A percentile compares a stretch with the other conserved stretches of the same genome.
phyloP scores from a whole-genome alignment of 2,329 filamentous ascomycete species.

The Alternaria viburni region DNA sequence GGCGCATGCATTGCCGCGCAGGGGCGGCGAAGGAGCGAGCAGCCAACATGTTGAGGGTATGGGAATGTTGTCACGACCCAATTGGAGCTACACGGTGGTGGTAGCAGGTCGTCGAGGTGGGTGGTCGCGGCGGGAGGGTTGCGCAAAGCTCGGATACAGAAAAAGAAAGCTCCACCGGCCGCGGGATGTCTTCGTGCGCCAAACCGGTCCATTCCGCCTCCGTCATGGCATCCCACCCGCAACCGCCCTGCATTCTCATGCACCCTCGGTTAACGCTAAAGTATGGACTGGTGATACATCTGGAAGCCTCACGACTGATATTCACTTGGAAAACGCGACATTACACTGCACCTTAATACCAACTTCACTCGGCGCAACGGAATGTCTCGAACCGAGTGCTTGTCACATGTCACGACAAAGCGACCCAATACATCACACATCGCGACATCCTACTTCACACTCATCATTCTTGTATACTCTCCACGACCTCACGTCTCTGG shows the following conservation, averaged over 20 bases:
- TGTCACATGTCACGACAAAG: neutral
- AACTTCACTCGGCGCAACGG: neutral
- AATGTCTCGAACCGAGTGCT: neutral
- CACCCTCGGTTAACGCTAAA: neutral
- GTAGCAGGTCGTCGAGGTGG: constrained; percentile 34
- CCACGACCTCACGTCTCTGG: too few species aligned
- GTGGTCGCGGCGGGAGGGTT: constrained; percentile 28
- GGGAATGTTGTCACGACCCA: constrained; percentile 28
- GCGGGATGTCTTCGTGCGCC: constrained; percentile 13
- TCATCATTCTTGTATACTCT: too few species aligned
- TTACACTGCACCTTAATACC: too few species aligned
- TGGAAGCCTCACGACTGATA: neutral
- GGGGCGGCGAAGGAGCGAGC: constrained; percentile 78
- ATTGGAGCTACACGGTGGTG: constrained; percentile 44
- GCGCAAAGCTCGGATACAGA: constrained; percentile 34
- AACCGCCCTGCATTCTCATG: neutral
- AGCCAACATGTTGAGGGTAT: constrained; percentile 74
- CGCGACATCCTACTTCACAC: too few species aligned
- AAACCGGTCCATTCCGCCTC: constrained; percentile 9
- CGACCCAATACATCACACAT: too few species aligned
- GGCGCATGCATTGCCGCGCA: constrained; percentile 79
- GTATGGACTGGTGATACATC: neutral
- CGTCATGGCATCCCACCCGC: neutral
- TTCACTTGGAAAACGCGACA: neutral
- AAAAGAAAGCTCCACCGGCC: constrained; percentile 40